A percentile compares a stretch with the other conserved stretches of the same genome.
Conservation (phyloP, 331 rosid genomes). For the Saraca asoca region DNA sequence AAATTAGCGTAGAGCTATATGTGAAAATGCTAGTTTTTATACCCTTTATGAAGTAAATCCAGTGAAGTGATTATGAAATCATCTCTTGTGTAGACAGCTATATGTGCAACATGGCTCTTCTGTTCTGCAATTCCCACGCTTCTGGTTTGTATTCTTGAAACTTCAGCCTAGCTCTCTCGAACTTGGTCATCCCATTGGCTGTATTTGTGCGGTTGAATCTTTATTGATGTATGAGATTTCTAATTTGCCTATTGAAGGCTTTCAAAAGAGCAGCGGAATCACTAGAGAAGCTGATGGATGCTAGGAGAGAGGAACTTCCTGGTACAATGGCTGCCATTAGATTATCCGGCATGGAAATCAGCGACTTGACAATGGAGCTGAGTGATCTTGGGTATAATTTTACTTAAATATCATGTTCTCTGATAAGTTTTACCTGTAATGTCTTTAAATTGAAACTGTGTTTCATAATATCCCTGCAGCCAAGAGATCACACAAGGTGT, state of each 20-base stretch:
- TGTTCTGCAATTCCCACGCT: slow-evolving; percentile 87
- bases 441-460: not conserved
- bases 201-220: slow-evolving; percentile 11
- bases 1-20: not conserved
- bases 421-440: not conserved
- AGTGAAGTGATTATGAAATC: not conserved
- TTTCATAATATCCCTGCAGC: slow-evolving; percentile 41
- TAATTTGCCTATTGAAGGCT: slow-evolving; percentile 58
- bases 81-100: slow-evolving; percentile 54
- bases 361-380: slow-evolving; percentile 81
- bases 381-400: slow-evolving; percentile 75
- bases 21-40: too few relatives aligned
- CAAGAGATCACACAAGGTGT: slow-evolving; percentile 83
- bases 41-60: too few relatives aligned
- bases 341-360: slow-evolving; percentile 89
- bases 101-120: slow-evolving; percentile 79
- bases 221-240: not conserved
- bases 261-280: slow-evolving; percentile 91
- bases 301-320: slow-evolving; percentile 84
- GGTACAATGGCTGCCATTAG: slow-evolving; percentile 90
- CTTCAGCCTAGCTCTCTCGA: not conserved
- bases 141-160: slow-evolving; percentile 61
- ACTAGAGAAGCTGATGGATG: slow-evolving; percentile 84
- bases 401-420: too few relatives aligned
- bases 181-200: not conserved